phyloP scores from a whole-genome alignment of 345 rosid species.

The Bretschneidera sinensis region DNA sequence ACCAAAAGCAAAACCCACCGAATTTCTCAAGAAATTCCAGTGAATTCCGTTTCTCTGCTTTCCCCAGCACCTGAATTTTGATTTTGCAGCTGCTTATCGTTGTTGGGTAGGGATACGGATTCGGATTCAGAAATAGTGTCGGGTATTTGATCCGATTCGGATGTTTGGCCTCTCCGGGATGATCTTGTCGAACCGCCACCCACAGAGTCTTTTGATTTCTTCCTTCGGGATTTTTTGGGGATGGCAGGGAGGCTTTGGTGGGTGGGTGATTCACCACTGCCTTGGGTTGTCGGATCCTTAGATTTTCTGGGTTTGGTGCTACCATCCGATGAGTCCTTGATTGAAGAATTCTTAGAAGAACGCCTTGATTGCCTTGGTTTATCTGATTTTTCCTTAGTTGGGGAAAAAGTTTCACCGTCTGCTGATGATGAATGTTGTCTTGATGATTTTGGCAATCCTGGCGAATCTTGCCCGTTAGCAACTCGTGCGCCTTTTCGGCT shows the following conservation, averaged over 20 bases:
- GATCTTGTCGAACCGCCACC: conserved; percentile 33
- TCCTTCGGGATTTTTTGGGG: conserved; percentile 46
- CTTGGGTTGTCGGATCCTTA: conserved; percentile 22
- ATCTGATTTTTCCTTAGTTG: conserved; percentile 41
- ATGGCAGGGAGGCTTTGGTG: conserved; percentile 14
- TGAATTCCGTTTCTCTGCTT: neutral
- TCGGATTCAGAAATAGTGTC: conserved; percentile 36
- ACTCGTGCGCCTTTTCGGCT: conserved; percentile 17
- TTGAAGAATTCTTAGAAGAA: conserved; percentile 35
- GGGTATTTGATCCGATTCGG: conserved; percentile 10
- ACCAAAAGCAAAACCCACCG: too few species aligned
- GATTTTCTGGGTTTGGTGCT: conserved; percentile 16
- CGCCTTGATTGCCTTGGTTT: conserved; percentile 42
- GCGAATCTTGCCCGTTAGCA: conserved; percentile 6
- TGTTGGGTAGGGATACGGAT: conserved; percentile 24
- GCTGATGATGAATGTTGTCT: conserved; percentile 33
- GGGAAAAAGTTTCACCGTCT: conserved; percentile 19
- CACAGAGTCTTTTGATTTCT: conserved; percentile 43
- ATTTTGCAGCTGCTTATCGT: conserved; percentile 3
- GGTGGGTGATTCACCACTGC: conserved; percentile 22
- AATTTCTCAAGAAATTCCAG: neutral
- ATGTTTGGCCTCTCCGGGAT: conserved; percentile 18
- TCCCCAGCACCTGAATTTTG: conserved; percentile 17
- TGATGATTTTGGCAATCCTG: conserved; percentile 38
- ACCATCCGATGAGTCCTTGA: conserved; percentile 19